Evolutionary conservation across 2,329 filamentous ascomycete species (phyloP).

Genomic region (Verticillium nonalfalfae): DNA sequence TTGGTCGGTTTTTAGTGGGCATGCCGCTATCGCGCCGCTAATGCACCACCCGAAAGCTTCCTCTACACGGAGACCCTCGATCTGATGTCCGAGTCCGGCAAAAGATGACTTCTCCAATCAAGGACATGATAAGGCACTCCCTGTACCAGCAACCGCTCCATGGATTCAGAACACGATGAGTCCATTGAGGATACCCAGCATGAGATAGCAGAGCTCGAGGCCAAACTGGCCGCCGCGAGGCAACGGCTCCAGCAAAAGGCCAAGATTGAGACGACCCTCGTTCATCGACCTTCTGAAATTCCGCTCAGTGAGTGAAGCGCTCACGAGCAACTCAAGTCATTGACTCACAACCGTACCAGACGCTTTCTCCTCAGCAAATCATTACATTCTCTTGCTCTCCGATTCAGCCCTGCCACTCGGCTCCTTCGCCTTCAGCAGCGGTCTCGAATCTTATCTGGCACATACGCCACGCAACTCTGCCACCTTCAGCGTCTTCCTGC

Average conservation of each 20-base stretch:
- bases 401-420: slow-evolving; percentile 78
- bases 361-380: slow-evolving; percentile 28
- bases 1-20: background rate
- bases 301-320: slow-evolving; percentile 7
- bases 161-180: slow-evolving; percentile 16
- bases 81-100: background rate
- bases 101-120: background rate
- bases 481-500: slow-evolving; percentile 61
- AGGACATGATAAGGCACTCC: background rate
- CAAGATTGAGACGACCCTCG: background rate
- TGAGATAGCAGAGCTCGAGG: slow-evolving; percentile 56
- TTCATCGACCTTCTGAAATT: background rate
- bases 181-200: slow-evolving; percentile 26
- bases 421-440: slow-evolving; percentile 82
- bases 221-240: slow-evolving; percentile 38
- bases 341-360: slow-evolving; percentile 2
- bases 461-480: slow-evolving; percentile 43
- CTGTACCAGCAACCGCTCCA: slow-evolving; percentile 6
- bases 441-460: slow-evolving; percentile 74
- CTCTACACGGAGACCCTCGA: background rate
- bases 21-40: background rate
- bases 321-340: slow-evolving; percentile 4
- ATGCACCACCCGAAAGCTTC: background rate
- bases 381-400: slow-evolving; percentile 70
- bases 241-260: slow-evolving; percentile 29